phyloP scores from a whole-genome alignment of 2,329 filamentous ascomycete genomes.

The Fusarium coffeatum region DNA sequence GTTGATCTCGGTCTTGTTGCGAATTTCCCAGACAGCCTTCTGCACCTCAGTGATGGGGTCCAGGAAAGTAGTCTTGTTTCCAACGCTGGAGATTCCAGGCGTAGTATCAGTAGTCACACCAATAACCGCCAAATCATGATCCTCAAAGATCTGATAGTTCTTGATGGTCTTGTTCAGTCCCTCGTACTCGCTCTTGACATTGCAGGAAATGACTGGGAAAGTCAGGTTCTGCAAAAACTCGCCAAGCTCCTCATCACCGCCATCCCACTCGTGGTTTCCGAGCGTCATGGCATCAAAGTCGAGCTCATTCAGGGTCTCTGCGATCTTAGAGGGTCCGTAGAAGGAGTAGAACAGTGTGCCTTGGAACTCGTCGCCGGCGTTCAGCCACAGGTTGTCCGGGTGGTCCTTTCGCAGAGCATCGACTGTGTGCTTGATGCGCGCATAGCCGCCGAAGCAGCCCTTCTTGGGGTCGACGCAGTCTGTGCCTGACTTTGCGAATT shows the following conservation, averaged over 20 bases:
- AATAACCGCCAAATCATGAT: slow-evolving; percentile 71
- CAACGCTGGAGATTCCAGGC: slow-evolving; percentile 68
- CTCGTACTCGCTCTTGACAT: slow-evolving; percentile 69
- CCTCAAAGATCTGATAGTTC: slow-evolving; percentile 72
- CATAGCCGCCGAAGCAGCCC: slow-evolving; percentile 73
- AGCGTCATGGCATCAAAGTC: slow-evolving; percentile 76
- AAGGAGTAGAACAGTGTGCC: slow-evolving; percentile 75
- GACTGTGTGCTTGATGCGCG: slow-evolving; percentile 71
- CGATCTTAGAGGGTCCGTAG: slow-evolving; percentile 76
- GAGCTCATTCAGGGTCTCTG: slow-evolving; percentile 72
- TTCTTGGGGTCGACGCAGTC: slow-evolving; percentile 67
- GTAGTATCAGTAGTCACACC: slow-evolving; percentile 72
- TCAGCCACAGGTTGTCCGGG: slow-evolving; percentile 71
- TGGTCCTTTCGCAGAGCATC: slow-evolving; percentile 66
- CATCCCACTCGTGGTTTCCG: slow-evolving; percentile 76
- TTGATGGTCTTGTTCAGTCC: slow-evolving; percentile 72
- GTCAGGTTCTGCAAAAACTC: slow-evolving; percentile 72
- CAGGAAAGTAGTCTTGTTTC: slow-evolving; percentile 67
- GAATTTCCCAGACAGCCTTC: slow-evolving; percentile 70
- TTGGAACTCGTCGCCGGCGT: slow-evolving; percentile 77
- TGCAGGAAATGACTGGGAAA: slow-evolving; percentile 72
- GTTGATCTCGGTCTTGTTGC: slow-evolving; percentile 69
- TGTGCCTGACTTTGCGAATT: slow-evolving; percentile 70
- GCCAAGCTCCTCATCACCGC: slow-evolving; percentile 71
- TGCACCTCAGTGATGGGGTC: slow-evolving; percentile 70